Evolutionary conservation across 352 stramenopile genomes (phyloP).

Genomic region (Thalassiosira ordinaria): DNA sequence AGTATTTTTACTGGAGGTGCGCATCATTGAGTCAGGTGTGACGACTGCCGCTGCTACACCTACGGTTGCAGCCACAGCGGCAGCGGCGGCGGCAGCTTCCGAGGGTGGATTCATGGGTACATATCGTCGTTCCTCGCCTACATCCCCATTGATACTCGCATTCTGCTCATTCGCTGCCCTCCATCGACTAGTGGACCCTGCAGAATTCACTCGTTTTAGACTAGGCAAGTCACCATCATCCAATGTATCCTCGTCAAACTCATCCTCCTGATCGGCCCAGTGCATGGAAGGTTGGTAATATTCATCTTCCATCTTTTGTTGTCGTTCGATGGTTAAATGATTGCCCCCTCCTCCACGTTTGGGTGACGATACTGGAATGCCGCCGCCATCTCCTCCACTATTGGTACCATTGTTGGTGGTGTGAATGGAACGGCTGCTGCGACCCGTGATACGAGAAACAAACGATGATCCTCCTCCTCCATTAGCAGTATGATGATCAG

Average conservation of each 20-base stretch:
- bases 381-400: too few relatives aligned
- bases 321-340: conserved; percentile 37
- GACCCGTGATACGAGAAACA: conserved; percentile 24
- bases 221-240: conserved; percentile 48
- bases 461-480: conserved; percentile 10
- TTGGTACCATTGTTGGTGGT: conserved; percentile 13
- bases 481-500: conserved; percentile 1
- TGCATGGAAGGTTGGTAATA: conserved; percentile 29
- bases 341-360: too few relatives aligned
- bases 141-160: too few relatives aligned
- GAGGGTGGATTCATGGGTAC: not conserved
- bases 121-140: too few relatives aligned
- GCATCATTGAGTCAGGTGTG: not conserved
- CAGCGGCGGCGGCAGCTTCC: not conserved
- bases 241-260: not conserved
- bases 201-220: conserved; percentile 6
- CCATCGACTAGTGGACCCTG: not conserved
- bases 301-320: conserved; percentile 51
- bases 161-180: not conserved
- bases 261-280: not conserved
- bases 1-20: not conserved
- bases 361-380: not conserved
- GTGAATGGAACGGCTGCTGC: not conserved
- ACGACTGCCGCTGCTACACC: not conserved
- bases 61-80: not conserved